Base-by-base conservation (phyloP, 2,329 filamentous ascomycete species). In the Aspergillus neotritici region DNA sequence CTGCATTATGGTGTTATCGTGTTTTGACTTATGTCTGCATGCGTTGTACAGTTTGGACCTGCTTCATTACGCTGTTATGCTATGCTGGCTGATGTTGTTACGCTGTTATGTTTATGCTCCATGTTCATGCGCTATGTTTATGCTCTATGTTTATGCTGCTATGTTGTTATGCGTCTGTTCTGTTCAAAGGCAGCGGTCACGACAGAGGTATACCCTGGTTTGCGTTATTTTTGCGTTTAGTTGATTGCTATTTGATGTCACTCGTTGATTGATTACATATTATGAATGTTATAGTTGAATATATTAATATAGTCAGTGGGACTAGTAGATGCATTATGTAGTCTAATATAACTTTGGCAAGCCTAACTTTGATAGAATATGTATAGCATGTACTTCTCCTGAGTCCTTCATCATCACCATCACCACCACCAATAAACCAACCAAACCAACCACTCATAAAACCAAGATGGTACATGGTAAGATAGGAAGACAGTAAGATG, bases 121-220 rank as follows among this genome's bases (percentile, higher is more conserved):
- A n/a, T n/a, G n/a, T n/a, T n/a, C n/a, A 52, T 48, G 34, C 34
- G 42, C 33, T 44, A 43, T 44, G 45, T 50, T 47, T 44, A 37
- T 47, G 44, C 44, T 36, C n/a, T n/a, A n/a, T 47, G 34, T 40
- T 44, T 49, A 40, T 39, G 30, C 51, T 48, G 17, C 47, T 15
- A 25, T 25, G 21, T 25, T 37, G 33, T 33, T 37, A 33, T 44
- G 40, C 36, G 33, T 45, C 39, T 45, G 49, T 43, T 43, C 43
- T 39, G 47, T 47, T 48, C 43, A 48, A 44, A 47, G 43, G 42
- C 51, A 49, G 44, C 43, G 44, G 47, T 46, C 49, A 48, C 33
- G 40, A 45, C 48, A 43, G 47, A 53, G 39, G 47, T 51, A 52
- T 48, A 48, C 51, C 51, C 49, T 21, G 31, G 8, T 48, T 47